Evolutionary conservation across 2,329 filamentous ascomycete species (phyloP).

Genomic region (Dothistroma pini): DNA sequence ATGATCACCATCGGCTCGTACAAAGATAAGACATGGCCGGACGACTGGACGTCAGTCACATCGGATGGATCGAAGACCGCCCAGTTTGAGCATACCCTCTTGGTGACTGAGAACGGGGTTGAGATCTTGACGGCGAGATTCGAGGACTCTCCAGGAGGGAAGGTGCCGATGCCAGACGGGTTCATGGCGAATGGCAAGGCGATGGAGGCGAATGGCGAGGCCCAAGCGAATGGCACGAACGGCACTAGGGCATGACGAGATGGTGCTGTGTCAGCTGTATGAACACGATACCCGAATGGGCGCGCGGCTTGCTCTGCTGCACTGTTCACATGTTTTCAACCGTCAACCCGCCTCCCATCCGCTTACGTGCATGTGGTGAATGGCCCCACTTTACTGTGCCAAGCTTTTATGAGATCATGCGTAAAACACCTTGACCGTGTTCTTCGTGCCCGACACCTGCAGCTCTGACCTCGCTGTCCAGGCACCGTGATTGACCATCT

Average conservation of each 20-base stretch:
- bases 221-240: conserved; percentile 7
- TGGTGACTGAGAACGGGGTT: conserved; percentile 78
- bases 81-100: conserved; percentile 86
- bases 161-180: conserved; percentile 27
- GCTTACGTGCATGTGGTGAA: neutral
- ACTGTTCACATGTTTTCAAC: neutral
- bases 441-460: neutral
- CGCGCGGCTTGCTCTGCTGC: neutral
- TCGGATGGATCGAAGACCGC: conserved; percentile 85
- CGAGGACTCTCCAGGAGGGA: conserved; percentile 69
- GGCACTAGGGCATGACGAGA: neutral
- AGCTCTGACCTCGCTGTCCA: neutral
- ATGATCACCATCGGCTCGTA: conserved; percentile 95
- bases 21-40: conserved; percentile 92
- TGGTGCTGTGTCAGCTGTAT: neutral
- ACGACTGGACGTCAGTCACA: conserved; percentile 97
- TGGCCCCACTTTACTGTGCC: neutral
- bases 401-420: neutral
- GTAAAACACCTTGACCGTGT: neutral
- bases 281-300: neutral
- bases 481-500: neutral
- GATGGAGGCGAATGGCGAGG: conserved; percentile 8
- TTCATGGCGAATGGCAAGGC: conserved; percentile 7
- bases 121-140: conserved; percentile 75
- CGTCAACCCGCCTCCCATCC: neutral